These are phyloP conservation scores for Pyrus hybrid DNA, from an alignment of 331 rosid species.

Conservation along the genomic window DNA sequence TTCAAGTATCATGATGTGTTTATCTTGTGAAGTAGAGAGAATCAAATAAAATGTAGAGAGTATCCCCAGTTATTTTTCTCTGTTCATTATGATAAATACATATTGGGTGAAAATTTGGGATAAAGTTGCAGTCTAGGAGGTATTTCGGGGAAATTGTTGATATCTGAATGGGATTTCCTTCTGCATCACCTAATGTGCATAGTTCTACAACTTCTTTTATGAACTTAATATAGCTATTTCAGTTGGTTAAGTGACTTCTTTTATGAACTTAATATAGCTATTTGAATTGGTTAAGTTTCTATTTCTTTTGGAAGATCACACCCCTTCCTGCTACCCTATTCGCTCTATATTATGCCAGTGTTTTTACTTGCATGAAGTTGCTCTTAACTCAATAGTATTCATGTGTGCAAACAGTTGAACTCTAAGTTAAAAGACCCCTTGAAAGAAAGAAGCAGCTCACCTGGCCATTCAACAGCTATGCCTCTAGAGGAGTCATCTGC, in stretches of 20 bases:
- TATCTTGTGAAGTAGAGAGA: neutral
- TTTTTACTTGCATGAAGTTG: neutral
- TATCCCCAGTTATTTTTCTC: neutral
- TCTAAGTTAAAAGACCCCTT: slow-evolving; percentile 23
- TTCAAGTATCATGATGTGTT: neutral
- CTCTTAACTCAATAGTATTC: neutral
- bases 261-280: neutral
- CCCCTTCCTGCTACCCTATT: neutral
- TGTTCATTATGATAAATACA: neutral
- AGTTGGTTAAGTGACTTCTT: neutral
- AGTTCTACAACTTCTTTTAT: neutral
- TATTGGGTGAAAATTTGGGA: neutral
- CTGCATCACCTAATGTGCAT: neutral
- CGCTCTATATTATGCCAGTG: neutral
- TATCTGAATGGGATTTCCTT: neutral
- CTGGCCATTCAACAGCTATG: slow-evolving; percentile 10
- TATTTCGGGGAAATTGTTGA: neutral
- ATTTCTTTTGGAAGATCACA: neutral
- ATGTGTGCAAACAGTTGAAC: slow-evolving; percentile 21
- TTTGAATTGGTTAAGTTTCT: neutral
- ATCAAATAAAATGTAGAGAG: neutral
- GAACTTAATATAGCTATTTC: too few species aligned
- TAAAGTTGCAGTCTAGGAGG: neutral
- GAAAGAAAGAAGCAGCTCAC: slow-evolving; percentile 32
- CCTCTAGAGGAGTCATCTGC: slow-evolving; percentile 27